These are phyloP conservation scores for Cetradonia linearis DNA, from an alignment of 495 filamentous ascomycete species.

Conservation along the genomic window DNA sequence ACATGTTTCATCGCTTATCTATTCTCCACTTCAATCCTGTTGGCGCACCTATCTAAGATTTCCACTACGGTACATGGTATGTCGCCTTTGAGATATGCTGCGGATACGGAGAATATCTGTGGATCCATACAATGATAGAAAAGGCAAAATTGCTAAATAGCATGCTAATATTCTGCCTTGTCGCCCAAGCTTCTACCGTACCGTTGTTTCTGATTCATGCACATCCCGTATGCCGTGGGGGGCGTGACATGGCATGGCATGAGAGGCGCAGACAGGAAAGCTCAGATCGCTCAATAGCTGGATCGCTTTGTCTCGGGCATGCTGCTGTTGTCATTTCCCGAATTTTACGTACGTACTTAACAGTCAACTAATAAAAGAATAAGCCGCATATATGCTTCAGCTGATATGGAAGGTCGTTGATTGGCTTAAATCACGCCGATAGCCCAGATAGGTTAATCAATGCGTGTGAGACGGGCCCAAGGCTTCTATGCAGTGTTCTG, in stretches of 20 bases:
- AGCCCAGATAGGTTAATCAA: neutral
- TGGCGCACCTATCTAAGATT: neutral
- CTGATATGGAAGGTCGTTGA: neutral
- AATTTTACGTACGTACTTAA: no score
- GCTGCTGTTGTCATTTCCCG: no score
- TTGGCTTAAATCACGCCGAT: constrained; percentile 7
- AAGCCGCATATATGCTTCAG: neutral
- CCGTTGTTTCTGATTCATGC: neutral
- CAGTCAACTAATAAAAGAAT: neutral
- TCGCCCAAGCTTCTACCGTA: neutral
- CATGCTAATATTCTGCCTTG: constrained; percentile 2
- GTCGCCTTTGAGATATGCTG: neutral
- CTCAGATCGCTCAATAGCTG: constrained; percentile 1
- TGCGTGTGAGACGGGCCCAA: neutral
- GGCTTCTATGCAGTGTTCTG: constrained; percentile 10
- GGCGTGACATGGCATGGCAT: neutral
- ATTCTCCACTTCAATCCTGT: neutral
- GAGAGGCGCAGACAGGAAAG: neutral
- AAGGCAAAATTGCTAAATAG: neutral
- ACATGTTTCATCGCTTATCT: constrained; percentile 8
- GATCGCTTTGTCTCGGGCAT: constrained; percentile 8
- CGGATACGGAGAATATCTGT: neutral
- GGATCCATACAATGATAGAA: neutral
- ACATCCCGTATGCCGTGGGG: neutral
- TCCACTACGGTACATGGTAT: neutral